These are phyloP conservation scores for Xylaria sp. DNA, from an alignment of 495 filamentous ascomycete species.

Conservation along the genomic window DNA sequence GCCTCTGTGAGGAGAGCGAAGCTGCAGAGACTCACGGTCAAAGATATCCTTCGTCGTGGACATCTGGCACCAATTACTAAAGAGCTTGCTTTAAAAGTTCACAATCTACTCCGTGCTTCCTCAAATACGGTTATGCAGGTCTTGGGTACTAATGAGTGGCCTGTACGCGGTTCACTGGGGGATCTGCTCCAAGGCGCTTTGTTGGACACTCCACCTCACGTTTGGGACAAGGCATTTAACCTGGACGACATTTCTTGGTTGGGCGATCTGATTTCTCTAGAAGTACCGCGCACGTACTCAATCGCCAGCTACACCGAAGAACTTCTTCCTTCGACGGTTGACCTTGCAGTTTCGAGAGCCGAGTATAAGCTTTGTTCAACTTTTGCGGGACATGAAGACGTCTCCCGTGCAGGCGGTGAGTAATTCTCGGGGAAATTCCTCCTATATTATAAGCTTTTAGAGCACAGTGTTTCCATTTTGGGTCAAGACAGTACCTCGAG, in stretches of 20 bases:
- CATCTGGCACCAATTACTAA: conserved; percentile 58
- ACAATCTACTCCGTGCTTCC: conserved; percentile 51
- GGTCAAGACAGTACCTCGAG: too few relatives aligned
- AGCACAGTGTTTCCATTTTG: too few relatives aligned
- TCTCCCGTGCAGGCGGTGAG: conserved; percentile 43
- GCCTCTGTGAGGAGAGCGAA: conserved; percentile 45
- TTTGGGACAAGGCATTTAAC: conserved; percentile 58
- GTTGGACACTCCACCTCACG: conserved; percentile 50
- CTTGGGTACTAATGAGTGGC: conserved; percentile 56
- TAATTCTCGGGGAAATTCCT: too few relatives aligned
- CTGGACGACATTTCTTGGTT: conserved; percentile 54
- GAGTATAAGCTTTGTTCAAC: conserved; percentile 54
- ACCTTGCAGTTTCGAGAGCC: conserved; percentile 55
- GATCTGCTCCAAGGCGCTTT: conserved; percentile 54
- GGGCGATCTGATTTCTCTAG: conserved; percentile 50
- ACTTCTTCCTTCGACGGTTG: conserved; percentile 55
- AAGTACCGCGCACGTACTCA: conserved; percentile 58
- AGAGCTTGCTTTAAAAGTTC: conserved; percentile 52
- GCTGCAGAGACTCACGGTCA: conserved; percentile 46
- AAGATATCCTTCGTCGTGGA: conserved; percentile 56
- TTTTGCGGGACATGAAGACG: conserved; percentile 43
- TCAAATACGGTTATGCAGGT: conserved; percentile 56
- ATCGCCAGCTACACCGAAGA: conserved; percentile 55
- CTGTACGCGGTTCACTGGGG: conserved; percentile 54
- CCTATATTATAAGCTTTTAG: not conserved